Evolutionary conservation across 1,139 yeast genomes (phyloP).

Genomic region (Wickerhamomyces sp.): DNA sequence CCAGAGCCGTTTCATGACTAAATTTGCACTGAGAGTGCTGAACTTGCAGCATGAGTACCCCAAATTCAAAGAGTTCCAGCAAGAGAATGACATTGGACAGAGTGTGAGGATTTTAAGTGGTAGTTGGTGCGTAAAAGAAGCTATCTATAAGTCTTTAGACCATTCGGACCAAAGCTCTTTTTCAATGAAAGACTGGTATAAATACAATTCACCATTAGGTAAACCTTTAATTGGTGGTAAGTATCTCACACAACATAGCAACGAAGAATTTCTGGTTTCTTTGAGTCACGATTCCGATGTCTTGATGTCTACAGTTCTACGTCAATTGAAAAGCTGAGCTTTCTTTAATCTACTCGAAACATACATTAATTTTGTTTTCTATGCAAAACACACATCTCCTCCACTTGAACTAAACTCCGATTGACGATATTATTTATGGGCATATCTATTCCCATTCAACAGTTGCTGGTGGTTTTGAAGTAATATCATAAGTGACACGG

Average conservation of each 20-base stretch:
- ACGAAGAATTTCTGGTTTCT: conserved; percentile 50
- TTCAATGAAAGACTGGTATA: conserved; percentile 60
- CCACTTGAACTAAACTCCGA: background rate
- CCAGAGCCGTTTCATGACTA: conserved; percentile 28
- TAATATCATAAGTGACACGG: conserved; percentile 96
- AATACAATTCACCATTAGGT: conserved; percentile 35
- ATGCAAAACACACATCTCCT: background rate
- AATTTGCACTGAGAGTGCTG: conserved; percentile 47
- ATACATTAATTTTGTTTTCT: background rate
- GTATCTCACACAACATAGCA: conserved; percentile 24
- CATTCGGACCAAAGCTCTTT: conserved; percentile 45
- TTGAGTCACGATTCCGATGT: conserved; percentile 65
- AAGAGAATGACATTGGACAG: conserved; percentile 20
- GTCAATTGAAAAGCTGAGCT: conserved; percentile 28
- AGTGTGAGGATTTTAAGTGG: conserved; percentile 46
- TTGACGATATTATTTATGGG: background rate
- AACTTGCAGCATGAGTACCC: conserved; percentile 47
- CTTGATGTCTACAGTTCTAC: conserved; percentile 45
- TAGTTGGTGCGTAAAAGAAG: conserved; percentile 76
- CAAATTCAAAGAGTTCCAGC: conserved; percentile 25
- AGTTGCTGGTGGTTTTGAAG: conserved; percentile 99
- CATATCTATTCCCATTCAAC: conserved; percentile 90
- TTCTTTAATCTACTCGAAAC: background rate
- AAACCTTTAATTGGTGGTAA: conserved; percentile 38
- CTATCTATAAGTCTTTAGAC: conserved; percentile 60